Evolutionary conservation across 768 basidiomycete genomes (phyloP).

Genomic region (Suillus lakei): DNA sequence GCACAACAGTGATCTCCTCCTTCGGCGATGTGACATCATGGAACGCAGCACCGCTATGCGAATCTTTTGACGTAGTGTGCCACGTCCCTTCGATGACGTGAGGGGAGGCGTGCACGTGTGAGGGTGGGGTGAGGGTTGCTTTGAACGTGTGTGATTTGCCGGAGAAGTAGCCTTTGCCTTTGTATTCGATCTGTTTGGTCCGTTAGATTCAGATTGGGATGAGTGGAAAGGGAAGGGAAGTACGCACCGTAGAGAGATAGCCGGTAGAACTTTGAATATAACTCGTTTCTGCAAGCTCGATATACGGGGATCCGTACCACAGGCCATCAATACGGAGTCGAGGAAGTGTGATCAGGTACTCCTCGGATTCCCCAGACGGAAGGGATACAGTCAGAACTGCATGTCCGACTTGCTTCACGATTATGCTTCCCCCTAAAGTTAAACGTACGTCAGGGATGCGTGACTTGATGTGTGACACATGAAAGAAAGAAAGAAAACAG

Average conservation of each 20-base stretch:
- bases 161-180: slow-evolving; percentile 94
- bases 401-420: slow-evolving; percentile 96
- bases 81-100: slow-evolving; percentile 80
- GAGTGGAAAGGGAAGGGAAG: neutral
- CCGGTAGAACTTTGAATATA: slow-evolving; percentile 76
- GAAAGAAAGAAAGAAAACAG: neutral
- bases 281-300: slow-evolving; percentile 84
- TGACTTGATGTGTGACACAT: neutral
- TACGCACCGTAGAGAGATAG: slow-evolving; percentile 54
- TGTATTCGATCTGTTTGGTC: slow-evolving; percentile 79
- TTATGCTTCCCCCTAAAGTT: slow-evolving; percentile 63
- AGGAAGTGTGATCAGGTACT: slow-evolving; percentile 92
- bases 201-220: slow-evolving; percentile 41
- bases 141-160: slow-evolving; percentile 96
- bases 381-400: slow-evolving; percentile 77
- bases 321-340: slow-evolving; percentile 91
- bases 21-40: slow-evolving; percentile 77
- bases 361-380: slow-evolving; percentile 59
- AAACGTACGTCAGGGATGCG: slow-evolving; percentile 6
- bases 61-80: slow-evolving; percentile 67
- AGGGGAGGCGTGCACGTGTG: slow-evolving; percentile 44
- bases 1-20: slow-evolving; percentile 73
- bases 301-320: slow-evolving; percentile 91
- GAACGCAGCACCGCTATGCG: slow-evolving; percentile 56
- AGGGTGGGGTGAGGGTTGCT: slow-evolving; percentile 66